phyloP scores from a whole-genome alignment of 306 rosid genomes.

The Senna tora region DNA sequence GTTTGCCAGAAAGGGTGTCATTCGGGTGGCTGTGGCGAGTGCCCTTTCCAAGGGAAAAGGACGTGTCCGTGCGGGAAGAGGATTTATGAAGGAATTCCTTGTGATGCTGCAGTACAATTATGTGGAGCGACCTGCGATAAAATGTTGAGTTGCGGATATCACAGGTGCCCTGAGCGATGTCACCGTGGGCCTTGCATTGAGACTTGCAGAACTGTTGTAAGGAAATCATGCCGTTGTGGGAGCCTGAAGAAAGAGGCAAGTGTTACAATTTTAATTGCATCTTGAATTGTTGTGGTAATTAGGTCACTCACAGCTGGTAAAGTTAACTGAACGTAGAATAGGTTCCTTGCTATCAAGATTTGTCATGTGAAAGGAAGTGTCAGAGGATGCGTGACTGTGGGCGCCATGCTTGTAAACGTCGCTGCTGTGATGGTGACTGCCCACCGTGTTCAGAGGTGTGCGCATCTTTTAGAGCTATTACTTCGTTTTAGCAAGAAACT shows the following conservation, averaged over 20 bases:
- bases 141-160: slow-evolving; percentile 70
- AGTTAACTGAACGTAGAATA: slow-evolving; percentile 63
- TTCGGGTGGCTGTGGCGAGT: slow-evolving; percentile 72
- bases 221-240: slow-evolving; percentile 82
- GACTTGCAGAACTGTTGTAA: slow-evolving; percentile 78
- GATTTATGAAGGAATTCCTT: slow-evolving; percentile 72
- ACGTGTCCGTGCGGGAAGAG: slow-evolving; percentile 89
- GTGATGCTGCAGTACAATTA: slow-evolving; percentile 70
- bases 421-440: slow-evolving; percentile 96
- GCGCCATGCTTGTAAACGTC: slow-evolving; percentile 88
- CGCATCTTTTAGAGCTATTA: slow-evolving; percentile 36
- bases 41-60: slow-evolving; percentile 84
- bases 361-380: slow-evolving; percentile 94
- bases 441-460: slow-evolving; percentile 95
- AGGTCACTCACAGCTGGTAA: slow-evolving; percentile 30
- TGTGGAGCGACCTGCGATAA: slow-evolving; percentile 88
- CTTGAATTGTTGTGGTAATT: slow-evolving; percentile 15
- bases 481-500: slow-evolving; percentile 27
- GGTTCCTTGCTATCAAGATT: slow-evolving; percentile 98
- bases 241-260: slow-evolving; percentile 90
- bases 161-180: slow-evolving; percentile 88
- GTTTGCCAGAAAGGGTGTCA: slow-evolving; percentile 79
- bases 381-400: slow-evolving; percentile 79
- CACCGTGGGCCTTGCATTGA: slow-evolving; percentile 79
- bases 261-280: slow-evolving; percentile 37